Conservation (phyloP, 2,329 filamentous ascomycete species). For the Sporothrix inflata region DNA sequence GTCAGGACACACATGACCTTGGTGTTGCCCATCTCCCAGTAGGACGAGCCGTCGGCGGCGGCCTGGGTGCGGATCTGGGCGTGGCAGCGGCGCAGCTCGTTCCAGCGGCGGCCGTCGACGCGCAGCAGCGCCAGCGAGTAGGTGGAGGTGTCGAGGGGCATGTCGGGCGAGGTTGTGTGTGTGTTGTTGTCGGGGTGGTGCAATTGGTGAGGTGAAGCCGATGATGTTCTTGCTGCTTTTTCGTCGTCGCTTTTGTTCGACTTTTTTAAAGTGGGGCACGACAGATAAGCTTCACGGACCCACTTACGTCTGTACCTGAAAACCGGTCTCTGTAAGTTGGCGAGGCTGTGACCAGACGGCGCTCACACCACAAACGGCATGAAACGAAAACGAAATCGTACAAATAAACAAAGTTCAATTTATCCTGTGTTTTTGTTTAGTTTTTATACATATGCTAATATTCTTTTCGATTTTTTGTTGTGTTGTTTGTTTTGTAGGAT, state of each 20-base stretch:
- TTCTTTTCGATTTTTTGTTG: neutral
- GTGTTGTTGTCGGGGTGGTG: neutral
- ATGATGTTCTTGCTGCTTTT: neutral
- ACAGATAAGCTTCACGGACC: neutral
- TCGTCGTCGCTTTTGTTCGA: slow-evolving; percentile 7
- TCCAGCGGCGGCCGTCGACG: slow-evolving; percentile 88
- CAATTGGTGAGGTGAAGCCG: neutral
- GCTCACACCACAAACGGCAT: neutral
- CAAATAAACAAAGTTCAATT: neutral
- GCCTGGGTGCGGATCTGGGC: slow-evolving; percentile 92
- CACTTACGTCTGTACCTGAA: neutral
- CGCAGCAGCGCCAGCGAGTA: slow-evolving; percentile 85
- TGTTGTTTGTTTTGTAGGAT: too few species aligned
- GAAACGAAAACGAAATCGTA: too few species aligned
- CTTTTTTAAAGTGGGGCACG: slow-evolving; percentile 25
- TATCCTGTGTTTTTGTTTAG: neutral
- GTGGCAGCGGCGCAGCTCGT: slow-evolving; percentile 86
- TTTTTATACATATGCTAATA: neutral
- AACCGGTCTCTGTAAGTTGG: neutral
- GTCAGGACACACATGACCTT: slow-evolving; percentile 92
- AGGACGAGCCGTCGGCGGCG: slow-evolving; percentile 88
- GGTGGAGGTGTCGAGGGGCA: slow-evolving; percentile 94
- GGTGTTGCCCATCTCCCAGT: slow-evolving; percentile 96
- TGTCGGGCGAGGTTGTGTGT: slow-evolving; percentile 53
- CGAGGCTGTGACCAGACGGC: neutral